Evolutionary conservation across 1,284 basidiomycete species (phyloP), one percentile per base, ranked within the genome.

Genomic region (Ceratobasidium papillatum): DNA sequence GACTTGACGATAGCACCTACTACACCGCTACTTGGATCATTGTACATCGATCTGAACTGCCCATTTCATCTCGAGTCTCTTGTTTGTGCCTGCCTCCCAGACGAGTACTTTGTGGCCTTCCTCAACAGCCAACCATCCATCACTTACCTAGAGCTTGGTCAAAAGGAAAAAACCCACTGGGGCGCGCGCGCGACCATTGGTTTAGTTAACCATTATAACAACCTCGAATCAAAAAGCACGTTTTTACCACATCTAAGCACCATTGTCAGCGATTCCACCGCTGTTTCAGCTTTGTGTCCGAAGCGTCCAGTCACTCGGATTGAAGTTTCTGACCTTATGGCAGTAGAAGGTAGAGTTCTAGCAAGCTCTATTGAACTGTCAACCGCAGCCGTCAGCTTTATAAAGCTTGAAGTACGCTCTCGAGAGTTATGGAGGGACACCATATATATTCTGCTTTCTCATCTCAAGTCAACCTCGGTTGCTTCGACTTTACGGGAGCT

Each of bases 61-160:
- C 47, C 7, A 34, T 68, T 68, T 68, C 38, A 43, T n/a, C 64
- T 68, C 49, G 41, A 47, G 25, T 49, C 12, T 11, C 51, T 68
- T 22, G 51, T 38, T 12, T 54, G 64, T 36, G 47, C 38, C 38
- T 56, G 47, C 25, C 38, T 36, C 9, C 64, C 51, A 3, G 49
- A 68, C 64, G 14, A 51, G 19, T 22, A 52, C 30, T 68, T 68
- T 49, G 14, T 38, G 0, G 19, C 32, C 14, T 68, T 68, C 17
- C 64, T 68, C 22, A 27, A 68, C 36, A 25, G 51, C 36, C 51
- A 68, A 32, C 36, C 64, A 14, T 68, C 64, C 34, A 68, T 68
- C 12, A 51, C 47, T n/a, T 34, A 54, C 12, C 51, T 68, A 8
- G 51, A 52, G 25, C 51, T 56, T n/a, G 32, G 51, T 9, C 34